Evolutionary conservation across 1,139 yeast species (phyloP).

Genomic region (Pichia sp.): DNA sequence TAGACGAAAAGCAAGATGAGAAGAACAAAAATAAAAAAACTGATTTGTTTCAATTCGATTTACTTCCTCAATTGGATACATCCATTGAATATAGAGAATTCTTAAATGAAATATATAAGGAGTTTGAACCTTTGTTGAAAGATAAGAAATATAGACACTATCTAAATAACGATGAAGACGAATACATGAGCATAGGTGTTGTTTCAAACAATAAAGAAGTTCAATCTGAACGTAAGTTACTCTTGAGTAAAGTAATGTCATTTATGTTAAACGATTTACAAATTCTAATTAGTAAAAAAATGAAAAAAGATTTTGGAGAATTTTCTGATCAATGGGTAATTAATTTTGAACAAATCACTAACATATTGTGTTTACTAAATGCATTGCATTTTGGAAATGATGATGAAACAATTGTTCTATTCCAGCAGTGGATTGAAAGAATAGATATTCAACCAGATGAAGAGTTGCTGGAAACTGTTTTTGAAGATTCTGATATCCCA

Average conservation of each 20-base stretch:
- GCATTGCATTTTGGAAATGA: conserved; percentile 46
- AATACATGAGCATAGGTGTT: conserved; percentile 26
- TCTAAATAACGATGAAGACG: conserved; percentile 15
- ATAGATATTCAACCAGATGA: conserved; percentile 56
- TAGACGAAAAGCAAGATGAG: neutral
- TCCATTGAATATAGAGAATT: conserved; percentile 34
- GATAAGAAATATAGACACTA: conserved; percentile 23
- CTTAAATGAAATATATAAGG: conserved; percentile 22
- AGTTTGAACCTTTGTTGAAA: conserved; percentile 26
- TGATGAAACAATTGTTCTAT: conserved; percentile 39
- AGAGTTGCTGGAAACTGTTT: conserved; percentile 38
- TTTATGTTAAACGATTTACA: conserved; percentile 18
- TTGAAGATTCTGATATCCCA: conserved; percentile 23
- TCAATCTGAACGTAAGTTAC: conserved; percentile 14
- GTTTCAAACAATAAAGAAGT: conserved; percentile 21
- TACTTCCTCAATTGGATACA: conserved; percentile 33
- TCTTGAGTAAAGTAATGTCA: conserved; percentile 20
- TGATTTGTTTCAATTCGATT: conserved; percentile 34
- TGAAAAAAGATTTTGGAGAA: conserved; percentile 11
- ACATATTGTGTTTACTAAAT: conserved; percentile 51
- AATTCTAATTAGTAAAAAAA: conserved; percentile 19
- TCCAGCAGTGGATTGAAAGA: conserved; percentile 59
- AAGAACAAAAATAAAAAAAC: conserved; percentile 23
- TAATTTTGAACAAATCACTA: conserved; percentile 42
- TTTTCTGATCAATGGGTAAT: conserved; percentile 26